Base-by-base conservation (phyloP, 2,329 filamentous ascomycete genomes). In the Fusarium fujikuroi region DNA sequence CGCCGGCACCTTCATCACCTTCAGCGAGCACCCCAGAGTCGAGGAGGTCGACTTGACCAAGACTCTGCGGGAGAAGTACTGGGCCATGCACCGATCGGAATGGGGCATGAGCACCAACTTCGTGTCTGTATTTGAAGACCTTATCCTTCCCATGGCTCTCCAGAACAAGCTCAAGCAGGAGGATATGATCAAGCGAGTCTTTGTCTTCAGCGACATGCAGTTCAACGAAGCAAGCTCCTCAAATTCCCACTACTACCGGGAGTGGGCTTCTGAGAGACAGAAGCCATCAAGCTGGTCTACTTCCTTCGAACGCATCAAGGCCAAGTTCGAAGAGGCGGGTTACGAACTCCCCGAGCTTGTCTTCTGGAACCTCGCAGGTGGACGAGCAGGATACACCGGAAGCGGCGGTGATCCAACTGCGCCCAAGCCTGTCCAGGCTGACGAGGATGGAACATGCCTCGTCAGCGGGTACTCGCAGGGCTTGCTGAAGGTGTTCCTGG, bases 121-220 rank as follows among this genome's bases (percentile, higher is more conserved):
- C 63, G 82, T 84, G 9, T 83, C 85, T 28, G 88, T 90, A 8
- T 91, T 91, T 63, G 83, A 85, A 58, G 58, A 83, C 0, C 79
- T 90, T 3, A 85, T 91, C 52, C 84, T 91, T 1, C 87, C 87
- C 5, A 84, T 88, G 82, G 88, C 89, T 0, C 59, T 86, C 12
- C 49, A 82, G 52, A 83, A 89, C 70, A 83, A 87, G 16, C 74
- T 91, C 39, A 83, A 81, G 70, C 84, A 82, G 43, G 86, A 89
- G 60, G 85, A 91, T 43, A 91, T 91, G 88, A 84, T 90, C 21
- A 90, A 89, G 80, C 85, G 87, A 8, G 76, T 91, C 21, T 90
- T 91, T 74, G 85, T 91, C 39, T 90, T 91, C 74, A 86, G 82
- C 49, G 88, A 90, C 76, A 90, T 91, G 89, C 87, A 90, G 49